These are phyloP conservation scores for Kluyveromyces aestuarii DNA, from an alignment of 805 yeast species.

Conservation along the genomic window DNA sequence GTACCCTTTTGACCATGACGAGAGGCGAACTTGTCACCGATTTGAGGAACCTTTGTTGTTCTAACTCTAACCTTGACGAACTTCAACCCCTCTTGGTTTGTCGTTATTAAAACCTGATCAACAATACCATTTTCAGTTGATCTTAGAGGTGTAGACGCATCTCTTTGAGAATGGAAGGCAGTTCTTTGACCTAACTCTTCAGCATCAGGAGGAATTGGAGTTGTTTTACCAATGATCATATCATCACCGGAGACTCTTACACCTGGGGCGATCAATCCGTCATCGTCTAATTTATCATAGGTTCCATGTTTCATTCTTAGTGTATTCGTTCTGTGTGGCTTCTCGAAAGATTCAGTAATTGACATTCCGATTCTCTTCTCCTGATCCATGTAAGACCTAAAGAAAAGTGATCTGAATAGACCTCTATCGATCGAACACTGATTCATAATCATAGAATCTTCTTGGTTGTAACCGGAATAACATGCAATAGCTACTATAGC, in stretches of 20 bases:
- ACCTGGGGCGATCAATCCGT: slow-evolving; percentile 97
- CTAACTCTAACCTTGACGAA: slow-evolving; percentile 98
- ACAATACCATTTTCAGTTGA: slow-evolving; percentile 97
- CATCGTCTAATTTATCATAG: slow-evolving; percentile 95
- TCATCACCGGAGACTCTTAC: slow-evolving; percentile 98
- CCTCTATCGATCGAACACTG: slow-evolving; percentile 97
- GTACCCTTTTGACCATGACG: slow-evolving; percentile 99
- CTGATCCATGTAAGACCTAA: slow-evolving; percentile 97
- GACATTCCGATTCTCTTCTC: slow-evolving; percentile 98
- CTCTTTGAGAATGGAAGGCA: slow-evolving; percentile 95
- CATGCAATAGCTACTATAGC: slow-evolving; percentile 97
- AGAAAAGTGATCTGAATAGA: slow-evolving; percentile 87
- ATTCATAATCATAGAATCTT: slow-evolving; percentile 99
- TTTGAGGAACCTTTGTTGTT: slow-evolving; percentile 96
- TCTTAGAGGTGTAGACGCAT: slow-evolving; percentile 95
- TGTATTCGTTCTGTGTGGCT: slow-evolving; percentile 91
- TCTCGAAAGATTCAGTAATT: slow-evolving; percentile 94
- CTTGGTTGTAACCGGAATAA: slow-evolving; percentile 98
- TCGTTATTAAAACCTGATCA: slow-evolving; percentile 92
- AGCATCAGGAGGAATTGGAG: slow-evolving; percentile 98
- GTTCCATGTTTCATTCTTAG: slow-evolving; percentile 95
- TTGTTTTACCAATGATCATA: slow-evolving; percentile 96
- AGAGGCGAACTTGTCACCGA: slow-evolving; percentile 98
- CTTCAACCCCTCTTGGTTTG: slow-evolving; percentile 96
- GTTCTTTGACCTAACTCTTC: slow-evolving; percentile 99